A percentile compares a stretch with the other conserved stretches of the same genome.
These are phyloP conservation scores for Protomyces arabidopsidicola DNA, from an alignment of 1,139 yeast species.

Conservation along the genomic window DNA sequence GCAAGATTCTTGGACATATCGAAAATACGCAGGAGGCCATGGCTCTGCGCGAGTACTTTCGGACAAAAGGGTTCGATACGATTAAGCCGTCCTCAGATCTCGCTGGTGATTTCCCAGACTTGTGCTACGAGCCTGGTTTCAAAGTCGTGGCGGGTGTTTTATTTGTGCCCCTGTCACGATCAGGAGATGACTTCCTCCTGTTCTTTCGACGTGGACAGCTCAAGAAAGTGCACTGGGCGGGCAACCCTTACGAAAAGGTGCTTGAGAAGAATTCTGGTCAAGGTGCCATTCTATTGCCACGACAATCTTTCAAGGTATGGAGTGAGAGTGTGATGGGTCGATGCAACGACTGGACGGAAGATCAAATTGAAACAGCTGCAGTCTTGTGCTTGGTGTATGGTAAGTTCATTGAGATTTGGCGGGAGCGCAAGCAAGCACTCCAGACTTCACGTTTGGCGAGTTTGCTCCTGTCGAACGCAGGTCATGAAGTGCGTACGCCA, in stretches of 20 bases:
- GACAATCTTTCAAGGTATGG: slow-evolving; percentile 26
- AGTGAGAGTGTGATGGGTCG: slow-evolving; percentile 25
- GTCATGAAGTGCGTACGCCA: slow-evolving; percentile 88
- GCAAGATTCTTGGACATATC: slow-evolving; percentile 19
- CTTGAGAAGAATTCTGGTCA: slow-evolving; percentile 9
- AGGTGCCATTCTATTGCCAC: slow-evolving; percentile 13
- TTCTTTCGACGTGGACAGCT: slow-evolving; percentile 25
- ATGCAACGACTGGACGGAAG: slow-evolving; percentile 25
- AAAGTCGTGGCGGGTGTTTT: slow-evolving; percentile 23
- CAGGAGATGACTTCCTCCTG: slow-evolving; percentile 23
- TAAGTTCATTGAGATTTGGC: slow-evolving; percentile 27
- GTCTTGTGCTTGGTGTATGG: slow-evolving; percentile 23
- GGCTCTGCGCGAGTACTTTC: slow-evolving; percentile 21
- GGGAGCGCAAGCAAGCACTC: slow-evolving; percentile 19
- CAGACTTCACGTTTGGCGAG: slow-evolving; percentile 21
- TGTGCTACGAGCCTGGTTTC: slow-evolving; percentile 15
- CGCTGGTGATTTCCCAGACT: slow-evolving; percentile 22
- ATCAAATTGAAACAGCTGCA: slow-evolving; percentile 25
- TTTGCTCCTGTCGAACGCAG: slow-evolving; percentile 74
- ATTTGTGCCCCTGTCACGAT: slow-evolving; percentile 16
- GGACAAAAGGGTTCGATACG: slow-evolving; percentile 13
- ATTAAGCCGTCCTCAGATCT: slow-evolving; percentile 20
- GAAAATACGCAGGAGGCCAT: slow-evolving; percentile 19
- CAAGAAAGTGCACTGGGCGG: slow-evolving; percentile 26
- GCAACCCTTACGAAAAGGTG: slow-evolving; percentile 27